Base-by-base conservation (phyloP, 2,329 filamentous ascomycete species). In the Aspergillus sp. region DNA sequence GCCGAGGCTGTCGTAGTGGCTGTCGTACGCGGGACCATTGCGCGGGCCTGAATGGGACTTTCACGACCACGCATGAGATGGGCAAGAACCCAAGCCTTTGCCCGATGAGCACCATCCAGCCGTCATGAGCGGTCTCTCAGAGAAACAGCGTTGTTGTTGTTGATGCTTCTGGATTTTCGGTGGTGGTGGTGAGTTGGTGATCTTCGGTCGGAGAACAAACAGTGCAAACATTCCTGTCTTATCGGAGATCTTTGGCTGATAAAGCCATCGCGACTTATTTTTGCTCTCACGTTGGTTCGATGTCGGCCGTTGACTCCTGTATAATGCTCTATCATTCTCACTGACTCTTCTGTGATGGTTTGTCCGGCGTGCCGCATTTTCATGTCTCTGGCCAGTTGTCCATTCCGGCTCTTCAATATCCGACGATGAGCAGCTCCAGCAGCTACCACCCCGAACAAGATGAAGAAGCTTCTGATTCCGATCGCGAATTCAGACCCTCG, bases 341-440 rank as follows among this genome's bases (percentile, higher is more conserved):
- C 19, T 19, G 19, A 19, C 19, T 19, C 19, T 19, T 19, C 19
- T 19, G 19, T 19, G 19, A 19, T 19, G 19, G 1, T 19, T 19
- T 19, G 19, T 19, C 2, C 2, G 19, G 19, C 19, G 19, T 29
- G 36, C 45, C 41, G 29, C 48, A 43, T 52, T 19, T 19, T 53
- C 46, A 58, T 57, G 57, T 48, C 45, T 51, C 40, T 50, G 54
- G 57, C 55, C 56, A 50, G 52, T 50, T 39, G n/a, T 8, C 36
- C 26, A 8, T 19, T 26, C 10, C 26, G 48, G 47, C 33, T 51
- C 75, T 55, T 67, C 71, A 19, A 19, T 19, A 63, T 52, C 51
- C 55, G 48, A 65, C 52, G 44, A 69, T 69, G 66, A 68, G 64
- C 65, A 65, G 57, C 51, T 57, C 62, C 48, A 60, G 57, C 46